A percentile compares a stretch with the other conserved stretches of the same genome.
These are phyloP conservation scores for Acephala macrosclerotiorum DNA, from an alignment of 2,329 filamentous ascomycete species.

Conservation along the genomic window DNA sequence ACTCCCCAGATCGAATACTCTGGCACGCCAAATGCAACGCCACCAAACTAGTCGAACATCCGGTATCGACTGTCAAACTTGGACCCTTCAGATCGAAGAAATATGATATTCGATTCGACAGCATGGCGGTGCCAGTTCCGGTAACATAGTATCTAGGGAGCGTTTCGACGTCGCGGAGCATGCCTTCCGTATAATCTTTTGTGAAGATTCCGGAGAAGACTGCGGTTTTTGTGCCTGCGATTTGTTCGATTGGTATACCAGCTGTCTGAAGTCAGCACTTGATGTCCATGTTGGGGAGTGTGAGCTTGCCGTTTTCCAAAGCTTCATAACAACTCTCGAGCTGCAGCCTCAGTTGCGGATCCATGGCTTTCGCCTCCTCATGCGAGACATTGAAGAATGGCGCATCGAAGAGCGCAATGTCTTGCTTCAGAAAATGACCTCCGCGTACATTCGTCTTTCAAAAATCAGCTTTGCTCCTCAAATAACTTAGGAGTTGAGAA, in stretches of 20 bases:
- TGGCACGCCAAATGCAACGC: constrained; percentile 51
- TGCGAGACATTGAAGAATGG: no score
- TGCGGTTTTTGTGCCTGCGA: constrained; percentile 27
- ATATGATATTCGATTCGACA: constrained; percentile 44
- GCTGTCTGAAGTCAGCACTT: no score
- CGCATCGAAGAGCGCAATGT: background rate
- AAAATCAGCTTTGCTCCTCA: no score
- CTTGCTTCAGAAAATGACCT: constrained; percentile 41
- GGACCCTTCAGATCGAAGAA: constrained; percentile 42
- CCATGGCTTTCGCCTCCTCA: constrained; percentile 26
- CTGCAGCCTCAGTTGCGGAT: constrained; percentile 40
- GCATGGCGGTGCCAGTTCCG: constrained; percentile 26
- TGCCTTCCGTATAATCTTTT: constrained; percentile 25
- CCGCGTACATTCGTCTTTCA: no score
- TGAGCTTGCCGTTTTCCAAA: constrained; percentile 38
- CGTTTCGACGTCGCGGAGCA: constrained; percentile 17
- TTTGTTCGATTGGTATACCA: constrained; percentile 29
- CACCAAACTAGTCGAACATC: constrained; percentile 62
- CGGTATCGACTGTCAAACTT: constrained; percentile 49
- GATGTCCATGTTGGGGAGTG: no score
- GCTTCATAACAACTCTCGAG: constrained; percentile 41
- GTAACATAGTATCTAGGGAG: no score
- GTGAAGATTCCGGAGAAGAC: constrained; percentile 23
- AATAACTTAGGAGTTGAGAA: no score
- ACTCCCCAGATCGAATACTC: constrained; percentile 30